Evolutionary conservation across 257 asterid genomes (phyloP), one percentile per base, ranked within the genome.

Genomic region (Solanum microdontum): DNA sequence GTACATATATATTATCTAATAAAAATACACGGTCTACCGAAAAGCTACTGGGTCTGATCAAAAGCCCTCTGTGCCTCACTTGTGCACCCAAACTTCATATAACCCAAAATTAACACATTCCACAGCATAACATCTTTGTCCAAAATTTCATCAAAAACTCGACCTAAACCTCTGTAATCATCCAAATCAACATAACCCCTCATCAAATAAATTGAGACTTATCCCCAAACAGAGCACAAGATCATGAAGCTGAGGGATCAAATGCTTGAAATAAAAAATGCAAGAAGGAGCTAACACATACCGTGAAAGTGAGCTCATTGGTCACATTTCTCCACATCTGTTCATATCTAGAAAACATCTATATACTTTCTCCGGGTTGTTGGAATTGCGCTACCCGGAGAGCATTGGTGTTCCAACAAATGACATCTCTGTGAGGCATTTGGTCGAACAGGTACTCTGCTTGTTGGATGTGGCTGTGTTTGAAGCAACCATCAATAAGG

Each of bases 401-500:
- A 86, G 69, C 89, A 88, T 87, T 90, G 6, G 88, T 66, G 88
- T 87, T 88, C 90, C 91, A 90, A 72, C 87, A 86, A 86, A 86
- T 30, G 75, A 80, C 88, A 85, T 89, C 85, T 86, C 91, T 90
- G 34, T 88, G 89, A 8, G 98, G 94, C 92, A 94, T 94, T 86
- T 76, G 75, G 39, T 88, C 45, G 68, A 95, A 95, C 43, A 86
- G 79, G 40, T 13, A 39, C 89, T 88, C 77, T 8, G 96, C 95
- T 21, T 88, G 84, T 88, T 88, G 92, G 17, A 90, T 89, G 28
- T 66, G 76, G 8, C 91, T 93, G 37, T 92, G 87, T 82, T 92
- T 93, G 37, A 95, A 94, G 88, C 89, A 94, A 17, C 94, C 92
- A 82, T 51, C 92, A 32, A 92, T 85, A 93, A 95, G 91, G 87